Base-by-base conservation (phyloP, 768 basidiomycete genomes). In the Fomitopsis pulvina region DNA sequence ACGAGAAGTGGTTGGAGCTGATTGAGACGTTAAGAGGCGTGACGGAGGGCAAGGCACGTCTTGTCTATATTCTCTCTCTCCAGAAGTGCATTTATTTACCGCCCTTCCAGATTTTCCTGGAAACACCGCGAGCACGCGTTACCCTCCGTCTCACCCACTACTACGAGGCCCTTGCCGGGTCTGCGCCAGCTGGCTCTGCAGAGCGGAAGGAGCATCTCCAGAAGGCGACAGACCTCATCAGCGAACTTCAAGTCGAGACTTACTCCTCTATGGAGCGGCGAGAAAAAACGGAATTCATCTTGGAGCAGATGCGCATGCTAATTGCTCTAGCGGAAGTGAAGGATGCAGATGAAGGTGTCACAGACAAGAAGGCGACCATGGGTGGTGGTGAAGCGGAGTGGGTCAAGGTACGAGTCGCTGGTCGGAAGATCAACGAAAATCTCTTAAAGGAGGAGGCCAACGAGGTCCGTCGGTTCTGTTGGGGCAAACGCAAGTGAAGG, bases 181-280 rank as follows among this genome's bases (percentile, higher is more conserved):
- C 73, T 1, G 61, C 76, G 39, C 70, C 76, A 21, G 64, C 76
- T 9, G 63, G 66, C 20, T 58, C 71, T 24, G 44, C 62, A 2
- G 47, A 62, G 7, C 54, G 63, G 18, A 87, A 86, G 57, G 86
- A 89, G 58, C 80, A 84, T 37, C 70, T 92, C 32, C 81, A 87
- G 59, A 86, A 83, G 0, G 93, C 96, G 5, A 93, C 91, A 0
- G 96, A 98, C 55, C 71, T 98, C 25, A 76, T 98, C 53, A 86
- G 86, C 21, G 96, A 99, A 51, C 80, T 99, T 2, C 94, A 97
- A 71, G 94, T 99, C 32, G 96, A 99, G 69, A 98, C 96, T 1
- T 99, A 97, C 65, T 97, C 94, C 12, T 92, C 91, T 5, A 98
- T 99, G 96, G 92, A 97, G 56, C 83, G 93, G 52, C 73, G 88